Evolutionary conservation across 257 asterid genomes (phyloP), one percentile per base, ranked within the genome.

Genomic region (Henckelia pumila): DNA sequence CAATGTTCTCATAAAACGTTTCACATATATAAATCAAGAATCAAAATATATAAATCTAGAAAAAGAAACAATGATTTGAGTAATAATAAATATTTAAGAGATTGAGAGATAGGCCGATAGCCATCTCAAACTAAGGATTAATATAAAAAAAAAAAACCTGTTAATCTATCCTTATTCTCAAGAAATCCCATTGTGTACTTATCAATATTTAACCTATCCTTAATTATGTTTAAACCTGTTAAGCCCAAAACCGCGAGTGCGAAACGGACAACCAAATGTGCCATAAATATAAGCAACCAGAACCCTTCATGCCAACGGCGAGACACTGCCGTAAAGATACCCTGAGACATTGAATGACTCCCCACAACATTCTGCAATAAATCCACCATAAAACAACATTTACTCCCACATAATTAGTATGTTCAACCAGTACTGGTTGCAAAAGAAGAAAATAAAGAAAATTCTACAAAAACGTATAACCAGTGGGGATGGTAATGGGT

Each of bases 201-300:
- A 77, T 86, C 96, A n/a, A 94, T 94, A 74, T 94, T 88, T 64
- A 94, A 86, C 87, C 99, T 90, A 78, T 94, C 95, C 67, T n/a
- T n/a, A n/a, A n/a, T 83, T 78, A 73, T 75, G 79, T 86, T 75
- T 80, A 72, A 86, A 94, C 71, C 99, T 87, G 80, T 94, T 94
- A 72, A 90, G 74, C 67, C 99, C 49, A 94, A 73, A 28, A 94
- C 93, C 24, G 78, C 96, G 13, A 94, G 89, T 49, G 82, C 95
- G 55, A 85, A 75, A 61, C 99, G 95, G 29, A 88, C 80, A 71
- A 84, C 59, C 72, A 94, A 69, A 81, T 94, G 97, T 22, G 75
- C 82, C 72, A 88, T 72, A 74, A 88, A 94, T 72, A 85, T 76
- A 47, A 82, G 77, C 81, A 91, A 75, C 97, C 97, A 94, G 83